Evolutionary conservation across 768 basidiomycete species (phyloP).

Genomic region (Lepiota venenata): DNA sequence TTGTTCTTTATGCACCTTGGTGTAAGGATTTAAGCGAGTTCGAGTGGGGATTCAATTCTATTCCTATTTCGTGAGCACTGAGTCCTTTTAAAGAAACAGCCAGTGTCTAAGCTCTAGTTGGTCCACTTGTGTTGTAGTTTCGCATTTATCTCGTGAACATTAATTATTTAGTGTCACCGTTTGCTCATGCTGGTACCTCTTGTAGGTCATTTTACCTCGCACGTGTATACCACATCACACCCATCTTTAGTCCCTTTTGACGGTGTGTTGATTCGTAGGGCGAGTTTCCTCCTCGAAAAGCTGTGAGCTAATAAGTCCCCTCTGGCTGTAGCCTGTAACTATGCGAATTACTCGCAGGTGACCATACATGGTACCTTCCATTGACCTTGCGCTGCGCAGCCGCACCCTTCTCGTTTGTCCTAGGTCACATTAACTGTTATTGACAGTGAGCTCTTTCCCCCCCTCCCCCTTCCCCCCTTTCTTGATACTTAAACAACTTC

Average conservation of each 20-base stretch:
- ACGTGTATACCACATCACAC: constrained; percentile 84
- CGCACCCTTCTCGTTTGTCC: constrained; percentile 78
- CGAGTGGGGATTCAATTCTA: too few relatives aligned
- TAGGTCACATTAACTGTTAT: constrained; percentile 73
- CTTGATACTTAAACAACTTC: neutral
- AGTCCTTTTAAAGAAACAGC: too few relatives aligned
- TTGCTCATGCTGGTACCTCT: neutral
- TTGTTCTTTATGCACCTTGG: constrained; percentile 85
- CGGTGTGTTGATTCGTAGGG: constrained; percentile 66
- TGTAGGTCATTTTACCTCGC: constrained; percentile 79
- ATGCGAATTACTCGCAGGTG: constrained; percentile 78
- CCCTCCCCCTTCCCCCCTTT: neutral
- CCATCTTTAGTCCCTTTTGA: constrained; percentile 82
- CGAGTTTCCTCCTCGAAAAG: neutral
- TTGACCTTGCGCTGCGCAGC: constrained; percentile 66
- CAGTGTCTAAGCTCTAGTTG: too few relatives aligned
- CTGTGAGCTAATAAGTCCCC: neutral
- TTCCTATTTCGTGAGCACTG: too few relatives aligned
- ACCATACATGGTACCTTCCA: constrained; percentile 78
- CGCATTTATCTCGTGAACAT: constrained; percentile 75
- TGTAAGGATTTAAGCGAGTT: too few relatives aligned
- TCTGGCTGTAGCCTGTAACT: constrained; percentile 45
- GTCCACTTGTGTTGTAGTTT: too few relatives aligned
- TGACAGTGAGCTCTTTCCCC: constrained; percentile 55
- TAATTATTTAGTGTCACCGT: neutral